These are phyloP conservation scores for Clarireedia monteithiana DNA, from an alignment of 2,329 filamentous ascomycete species.

Conservation along the genomic window DNA sequence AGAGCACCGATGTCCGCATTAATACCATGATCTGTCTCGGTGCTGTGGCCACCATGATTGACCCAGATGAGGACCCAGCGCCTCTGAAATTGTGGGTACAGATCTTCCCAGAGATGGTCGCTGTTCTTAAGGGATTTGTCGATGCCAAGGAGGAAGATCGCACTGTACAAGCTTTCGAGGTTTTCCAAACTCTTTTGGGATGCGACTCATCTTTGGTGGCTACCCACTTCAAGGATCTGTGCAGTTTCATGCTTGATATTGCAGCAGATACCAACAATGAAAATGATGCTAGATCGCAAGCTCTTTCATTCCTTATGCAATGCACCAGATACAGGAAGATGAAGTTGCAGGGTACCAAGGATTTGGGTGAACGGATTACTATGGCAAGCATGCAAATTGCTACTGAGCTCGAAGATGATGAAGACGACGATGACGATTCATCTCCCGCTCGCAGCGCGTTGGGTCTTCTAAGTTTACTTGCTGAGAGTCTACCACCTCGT, in stretches of 20 bases:
- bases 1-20: conserved; percentile 86
- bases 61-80: conserved; percentile 75
- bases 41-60: conserved; percentile 77
- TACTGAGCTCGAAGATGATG: conserved; percentile 75
- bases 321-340: conserved; percentile 86
- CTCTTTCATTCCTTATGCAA: conserved; percentile 89
- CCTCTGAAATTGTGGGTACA: conserved; percentile 69
- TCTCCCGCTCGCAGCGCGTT: conserved; percentile 81
- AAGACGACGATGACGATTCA: conserved; percentile 66
- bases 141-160: conserved; percentile 77
- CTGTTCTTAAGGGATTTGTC: conserved; percentile 78
- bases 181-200: conserved; percentile 90
- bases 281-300: conserved; percentile 82
- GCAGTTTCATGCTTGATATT: conserved; percentile 90
- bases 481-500: conserved; percentile 80
- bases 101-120: conserved; percentile 80
- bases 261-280: conserved; percentile 68
- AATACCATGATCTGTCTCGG: conserved; percentile 91
- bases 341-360: conserved; percentile 84
- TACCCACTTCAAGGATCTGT: conserved; percentile 79
- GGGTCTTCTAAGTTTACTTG: conserved; percentile 80
- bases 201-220: conserved; percentile 81
- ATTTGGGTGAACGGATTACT: conserved; percentile 79
- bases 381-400: conserved; percentile 82
- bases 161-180: conserved; percentile 85